Evolutionary conservation across 345 rosid genomes (phyloP).

Genomic region (Sisymbrium altissimum): DNA sequence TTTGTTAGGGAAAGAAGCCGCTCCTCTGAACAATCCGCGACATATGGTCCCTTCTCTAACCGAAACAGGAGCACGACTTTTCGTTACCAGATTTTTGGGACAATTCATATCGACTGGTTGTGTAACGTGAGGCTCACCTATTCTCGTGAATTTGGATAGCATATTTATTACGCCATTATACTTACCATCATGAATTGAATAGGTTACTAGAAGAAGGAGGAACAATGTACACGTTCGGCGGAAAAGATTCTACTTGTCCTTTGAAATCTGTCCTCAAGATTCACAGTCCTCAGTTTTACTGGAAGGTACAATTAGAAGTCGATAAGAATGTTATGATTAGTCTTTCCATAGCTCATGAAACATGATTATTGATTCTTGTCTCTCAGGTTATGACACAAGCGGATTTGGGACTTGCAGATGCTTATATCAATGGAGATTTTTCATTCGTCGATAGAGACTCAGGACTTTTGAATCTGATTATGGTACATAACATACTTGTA

Average conservation of each 20-base stretch:
- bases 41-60: slow-evolving; percentile 75
- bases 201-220: slow-evolving; percentile 93
- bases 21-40: slow-evolving; percentile 54
- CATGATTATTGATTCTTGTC: not conserved
- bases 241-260: slow-evolving; percentile 42
- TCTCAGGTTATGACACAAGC: slow-evolving; percentile 83
- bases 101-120: slow-evolving; percentile 62
- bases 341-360: not conserved
- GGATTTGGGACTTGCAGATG: slow-evolving; percentile 91
- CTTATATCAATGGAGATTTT: slow-evolving; percentile 76
- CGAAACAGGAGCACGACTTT: slow-evolving; percentile 72
- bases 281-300: slow-evolving; percentile 82
- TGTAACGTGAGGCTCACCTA: slow-evolving; percentile 54
- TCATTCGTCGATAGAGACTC: slow-evolving; percentile 69
- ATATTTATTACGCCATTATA: not conserved
- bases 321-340: not conserved
- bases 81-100: slow-evolving; percentile 72
- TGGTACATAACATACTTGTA: slow-evolving; percentile 45
- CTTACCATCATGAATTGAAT: not conserved
- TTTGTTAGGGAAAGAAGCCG: slow-evolving; percentile 50
- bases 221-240: slow-evolving; percentile 68
- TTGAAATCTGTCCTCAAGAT: slow-evolving; percentile 53
- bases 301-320: slow-evolving; percentile 59
- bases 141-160: not conserved
- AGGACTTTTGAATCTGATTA: slow-evolving; percentile 69